Base-by-base conservation (phyloP, 352 stramenopile genomes). In the Phytophthora fragariaefolia region DNA sequence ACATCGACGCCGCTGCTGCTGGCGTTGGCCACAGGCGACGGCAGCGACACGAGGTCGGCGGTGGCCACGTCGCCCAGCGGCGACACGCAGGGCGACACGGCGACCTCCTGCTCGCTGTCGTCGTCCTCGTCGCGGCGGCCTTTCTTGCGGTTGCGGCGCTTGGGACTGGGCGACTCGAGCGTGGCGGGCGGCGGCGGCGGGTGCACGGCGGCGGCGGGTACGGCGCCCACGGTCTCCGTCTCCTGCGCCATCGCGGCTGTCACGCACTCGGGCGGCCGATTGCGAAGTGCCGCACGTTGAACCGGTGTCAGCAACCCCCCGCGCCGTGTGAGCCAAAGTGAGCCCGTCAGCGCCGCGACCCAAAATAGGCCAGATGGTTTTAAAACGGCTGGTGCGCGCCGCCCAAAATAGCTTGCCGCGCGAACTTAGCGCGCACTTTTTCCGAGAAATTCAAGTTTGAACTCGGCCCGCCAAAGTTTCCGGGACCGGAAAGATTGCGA, bases 1-100 rank as follows among this genome's bases (percentile, higher is more conserved):
- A 53, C 63, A 40, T 73, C 70, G 34, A 43, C n/a, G 10, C 10
- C 10, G 15, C 15, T 43, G 36, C 36, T 43, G 36, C 17, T 43
- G 36, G 4, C 20, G 15, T 22, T 43, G 0, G 69, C 67, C 40
- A 82, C 66, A 5, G 82, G 75, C 22, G 76, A 87, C 27, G 82
- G 73, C 42, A 86, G 55, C 36, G 77, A 79, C 5, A 87, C 61
- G 46, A 85, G 62, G 23, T 76, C 65, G 5, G 65, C 58, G 0
- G 58, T 56, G n/a, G 63, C 52, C 3, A 55, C 55, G 17, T 74
- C 53, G 15, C 6, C 51, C 34, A 61, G 40, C 13, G 36, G 20
- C 3, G 40, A 27, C 40, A 47, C 27, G n/a, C 23, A 45, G 13
- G 46, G 48, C 34, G 45, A 64, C 27, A 45, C 45, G 22, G 20